Evolutionary conservation across 2,329 filamentous ascomycete species (phyloP).

Genomic region (Orbilia oligospora): DNA sequence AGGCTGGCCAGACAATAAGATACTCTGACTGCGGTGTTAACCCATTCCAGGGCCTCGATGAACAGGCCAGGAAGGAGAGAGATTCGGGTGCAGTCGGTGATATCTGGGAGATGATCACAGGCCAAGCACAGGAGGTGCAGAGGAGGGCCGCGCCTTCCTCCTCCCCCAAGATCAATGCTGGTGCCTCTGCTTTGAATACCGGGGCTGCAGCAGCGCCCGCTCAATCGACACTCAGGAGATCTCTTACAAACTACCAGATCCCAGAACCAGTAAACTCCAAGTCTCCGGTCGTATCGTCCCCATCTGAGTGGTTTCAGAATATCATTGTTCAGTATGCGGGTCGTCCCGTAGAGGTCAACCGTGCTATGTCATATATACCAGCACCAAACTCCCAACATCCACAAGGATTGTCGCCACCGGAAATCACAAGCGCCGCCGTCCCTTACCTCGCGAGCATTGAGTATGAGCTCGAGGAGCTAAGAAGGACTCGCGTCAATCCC

Average conservation of each 20-base stretch:
- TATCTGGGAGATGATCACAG: slow-evolving; percentile 58
- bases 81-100: slow-evolving; percentile 49
- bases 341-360: slow-evolving; percentile 46
- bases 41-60: slow-evolving; percentile 55
- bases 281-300: slow-evolving; percentile 25
- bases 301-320: slow-evolving; percentile 52
- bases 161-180: slow-evolving; percentile 48
- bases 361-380: slow-evolving; percentile 54
- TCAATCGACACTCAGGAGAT: slow-evolving; percentile 15
- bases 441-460: slow-evolving; percentile 53
- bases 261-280: slow-evolving; percentile 10
- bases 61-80: slow-evolving; percentile 47
- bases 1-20: slow-evolving; percentile 45
- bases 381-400: slow-evolving; percentile 38
- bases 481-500: slow-evolving; percentile 20
- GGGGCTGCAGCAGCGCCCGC: not conserved
- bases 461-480: slow-evolving; percentile 43
- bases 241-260: slow-evolving; percentile 29
- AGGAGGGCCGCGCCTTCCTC: slow-evolving; percentile 13
- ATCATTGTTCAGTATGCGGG: slow-evolving; percentile 47
- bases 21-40: slow-evolving; percentile 60
- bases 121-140: slow-evolving; percentile 26
- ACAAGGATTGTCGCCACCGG: slow-evolving; percentile 43
- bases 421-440: slow-evolving; percentile 50
- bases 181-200: slow-evolving; percentile 36